phyloP scores from a whole-genome alignment of 2,329 filamentous ascomycete genomes.

The Juglanconis sp. region DNA sequence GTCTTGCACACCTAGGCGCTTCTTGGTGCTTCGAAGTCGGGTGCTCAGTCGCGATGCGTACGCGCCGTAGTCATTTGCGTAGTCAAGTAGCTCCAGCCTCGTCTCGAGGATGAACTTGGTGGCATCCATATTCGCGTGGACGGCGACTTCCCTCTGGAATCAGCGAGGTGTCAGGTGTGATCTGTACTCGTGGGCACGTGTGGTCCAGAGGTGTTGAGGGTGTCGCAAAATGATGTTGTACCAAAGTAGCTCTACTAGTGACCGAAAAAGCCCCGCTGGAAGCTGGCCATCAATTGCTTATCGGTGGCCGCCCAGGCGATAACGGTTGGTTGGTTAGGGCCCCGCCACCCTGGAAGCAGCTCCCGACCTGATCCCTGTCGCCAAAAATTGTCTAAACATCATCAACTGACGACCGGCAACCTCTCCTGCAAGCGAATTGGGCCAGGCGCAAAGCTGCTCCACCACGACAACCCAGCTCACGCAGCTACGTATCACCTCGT shows the following conservation, averaged over 20 bases:
- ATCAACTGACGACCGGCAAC: constrained; percentile 7
- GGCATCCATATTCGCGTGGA: constrained; percentile 70
- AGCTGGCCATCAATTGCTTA: neutral
- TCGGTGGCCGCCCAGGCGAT: neutral
- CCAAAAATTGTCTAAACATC: constrained; percentile 9
- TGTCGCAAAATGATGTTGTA: neutral
- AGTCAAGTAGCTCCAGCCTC: constrained; percentile 78
- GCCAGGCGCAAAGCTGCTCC: constrained; percentile 5
- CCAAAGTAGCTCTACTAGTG: neutral
- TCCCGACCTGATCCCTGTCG: constrained; percentile 7
- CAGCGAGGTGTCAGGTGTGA: neutral
- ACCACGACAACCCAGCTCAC: neutral
- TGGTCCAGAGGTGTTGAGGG: neutral
- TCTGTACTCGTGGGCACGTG: neutral
- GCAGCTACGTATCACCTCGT: neutral
- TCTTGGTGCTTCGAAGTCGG: constrained; percentile 77
- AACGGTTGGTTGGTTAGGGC: no score
- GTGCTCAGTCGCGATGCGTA: constrained; percentile 79
- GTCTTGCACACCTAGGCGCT: constrained; percentile 79
- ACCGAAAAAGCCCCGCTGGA: constrained; percentile 13
- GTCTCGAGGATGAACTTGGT: constrained; percentile 78
- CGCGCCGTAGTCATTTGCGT: constrained; percentile 76
- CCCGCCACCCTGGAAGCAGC: neutral
- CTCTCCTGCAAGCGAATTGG: neutral
- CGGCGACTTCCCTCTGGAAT: neutral